Evolutionary conservation across 805 yeast species (phyloP).

Genomic region (Priceomyces medius): DNA sequence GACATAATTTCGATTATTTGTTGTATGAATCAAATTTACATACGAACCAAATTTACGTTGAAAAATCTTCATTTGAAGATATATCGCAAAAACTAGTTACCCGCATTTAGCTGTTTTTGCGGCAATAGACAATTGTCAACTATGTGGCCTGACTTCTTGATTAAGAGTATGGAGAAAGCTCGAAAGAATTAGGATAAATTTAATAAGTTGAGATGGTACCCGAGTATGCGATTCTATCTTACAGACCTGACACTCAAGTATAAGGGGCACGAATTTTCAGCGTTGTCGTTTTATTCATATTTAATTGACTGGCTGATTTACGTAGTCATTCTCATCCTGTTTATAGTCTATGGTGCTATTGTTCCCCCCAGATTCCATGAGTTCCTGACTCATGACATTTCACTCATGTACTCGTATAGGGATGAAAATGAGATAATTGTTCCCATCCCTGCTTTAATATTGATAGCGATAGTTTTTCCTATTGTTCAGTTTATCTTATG

Average conservation of each 20-base stretch:
- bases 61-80: not conserved
- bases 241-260: conserved; percentile 8
- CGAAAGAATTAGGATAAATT: not conserved
- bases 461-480: conserved; percentile 31
- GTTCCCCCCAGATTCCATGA: conserved; percentile 40
- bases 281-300: conserved; percentile 17
- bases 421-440: conserved; percentile 31
- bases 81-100: not conserved
- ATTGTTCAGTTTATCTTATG: conserved; percentile 22
- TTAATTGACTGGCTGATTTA: conserved; percentile 20
- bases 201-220: not conserved
- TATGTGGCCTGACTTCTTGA: too few species aligned
- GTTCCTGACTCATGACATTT: conserved; percentile 34
- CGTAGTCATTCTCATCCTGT: conserved; percentile 17
- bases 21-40: too few species aligned
- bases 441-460: conserved; percentile 29
- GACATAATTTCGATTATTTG: too few species aligned
- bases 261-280: conserved; percentile 12
- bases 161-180: not conserved
- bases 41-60: too few species aligned
- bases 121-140: conserved; percentile 3
- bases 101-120: conserved; percentile 2
- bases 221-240: conserved; percentile 5
- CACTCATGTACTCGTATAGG: conserved; percentile 32
- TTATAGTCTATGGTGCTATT: conserved; percentile 29